Percentiles rank a stretch among this genome's conserved stretches.
Evolutionary conservation across 257 asterid species (phyloP).

Genomic region (Prunella vulgaris): DNA sequence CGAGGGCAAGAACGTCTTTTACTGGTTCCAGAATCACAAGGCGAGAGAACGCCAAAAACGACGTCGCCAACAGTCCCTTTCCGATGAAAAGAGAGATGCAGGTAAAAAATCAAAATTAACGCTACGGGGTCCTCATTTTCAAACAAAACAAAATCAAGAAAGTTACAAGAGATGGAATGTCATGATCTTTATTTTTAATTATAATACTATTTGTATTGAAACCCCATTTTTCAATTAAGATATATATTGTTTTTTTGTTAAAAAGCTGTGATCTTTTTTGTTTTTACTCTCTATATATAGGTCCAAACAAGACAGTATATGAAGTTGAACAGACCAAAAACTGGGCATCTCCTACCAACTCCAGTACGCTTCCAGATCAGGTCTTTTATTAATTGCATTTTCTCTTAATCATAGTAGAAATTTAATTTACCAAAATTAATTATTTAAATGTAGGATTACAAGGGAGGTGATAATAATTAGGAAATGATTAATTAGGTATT

Average conservation of each 20-base stretch:
- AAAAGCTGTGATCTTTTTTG: conserved; percentile 34
- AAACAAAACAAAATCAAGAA: background rate
- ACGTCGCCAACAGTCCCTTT: conserved; percentile 64
- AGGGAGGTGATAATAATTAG: conserved; percentile 18
- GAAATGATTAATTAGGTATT: conserved; percentile 28
- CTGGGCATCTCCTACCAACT: conserved; percentile 71
- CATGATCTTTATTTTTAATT: too few relatives aligned
- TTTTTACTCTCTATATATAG: conserved; percentile 44
- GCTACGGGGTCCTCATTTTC: too few relatives aligned
- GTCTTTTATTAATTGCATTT: conserved; percentile 27
- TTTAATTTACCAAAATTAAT: too few relatives aligned
- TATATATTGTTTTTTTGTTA: too few relatives aligned
- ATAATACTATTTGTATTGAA: too few relatives aligned
- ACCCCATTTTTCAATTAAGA: background rate
- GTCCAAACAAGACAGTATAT: conserved; percentile 55
- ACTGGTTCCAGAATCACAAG: conserved; percentile 96
- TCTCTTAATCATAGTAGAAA: too few relatives aligned
- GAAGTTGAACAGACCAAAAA: conserved; percentile 79
- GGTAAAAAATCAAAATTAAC: conserved; percentile 16
- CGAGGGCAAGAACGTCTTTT: conserved; percentile 92
- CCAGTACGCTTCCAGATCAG: conserved; percentile 48
- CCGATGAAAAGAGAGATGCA: conserved; percentile 51
- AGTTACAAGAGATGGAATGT: conserved; percentile 16
- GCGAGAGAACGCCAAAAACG: conserved; percentile 90
- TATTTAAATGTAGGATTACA: too few relatives aligned